Evolutionary conservation across 1,284 basidiomycete species (phyloP), one percentile per base, ranked within the genome.

Genomic region (Trichosporon inkin): DNA sequence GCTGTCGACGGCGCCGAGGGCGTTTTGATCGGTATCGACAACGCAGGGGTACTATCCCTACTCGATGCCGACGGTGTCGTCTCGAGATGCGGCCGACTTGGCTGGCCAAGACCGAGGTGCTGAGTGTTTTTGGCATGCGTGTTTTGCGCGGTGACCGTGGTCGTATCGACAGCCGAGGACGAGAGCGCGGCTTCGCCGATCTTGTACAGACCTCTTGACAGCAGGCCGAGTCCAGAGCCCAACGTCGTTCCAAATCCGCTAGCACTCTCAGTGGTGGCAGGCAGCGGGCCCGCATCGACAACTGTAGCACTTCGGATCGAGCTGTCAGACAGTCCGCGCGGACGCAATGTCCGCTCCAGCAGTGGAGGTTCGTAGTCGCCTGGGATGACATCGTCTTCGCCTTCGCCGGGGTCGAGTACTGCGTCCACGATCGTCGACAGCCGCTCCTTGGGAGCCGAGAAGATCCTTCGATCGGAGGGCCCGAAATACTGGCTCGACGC

Each of bases 291-390:
- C 44, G 63, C 57, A 14, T 67, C 68, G 13, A 53, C 16, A 19
- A 86, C 78, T 75, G 88, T 93, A 0, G 89, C 89, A 1, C 90
- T 88, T 62, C 86, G 88, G 62, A 96, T 92, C 1, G 90, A 92
- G 6, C 91, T 92, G 74, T 96, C 93, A 1, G 88, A 91, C 39
- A 95, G 77, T 1, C 91, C 90, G 56, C 92, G 83, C 16, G 88
- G 83, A 19, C 86, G 84, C 6, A 94, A 80, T 5, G 85, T 86
- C 24, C 87, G 84, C 59, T 88, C 82, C n/a, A 87, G 77, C 13
- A 80, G 61, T 44, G 74, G 80, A 69, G 72, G 80, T 71, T 74
- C 73, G n/a, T 72, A 67, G 13, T 66, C 77, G 10, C 53, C 58
- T 32, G 70, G 72, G 14, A 72, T 71, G 6, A 70, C 66, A 36